Percentiles rank a stretch among this genome's conserved stretches.
These are phyloP conservation scores for Plantago lanceolata DNA, from an alignment of 305 asterid genomes.

Conservation along the genomic window DNA sequence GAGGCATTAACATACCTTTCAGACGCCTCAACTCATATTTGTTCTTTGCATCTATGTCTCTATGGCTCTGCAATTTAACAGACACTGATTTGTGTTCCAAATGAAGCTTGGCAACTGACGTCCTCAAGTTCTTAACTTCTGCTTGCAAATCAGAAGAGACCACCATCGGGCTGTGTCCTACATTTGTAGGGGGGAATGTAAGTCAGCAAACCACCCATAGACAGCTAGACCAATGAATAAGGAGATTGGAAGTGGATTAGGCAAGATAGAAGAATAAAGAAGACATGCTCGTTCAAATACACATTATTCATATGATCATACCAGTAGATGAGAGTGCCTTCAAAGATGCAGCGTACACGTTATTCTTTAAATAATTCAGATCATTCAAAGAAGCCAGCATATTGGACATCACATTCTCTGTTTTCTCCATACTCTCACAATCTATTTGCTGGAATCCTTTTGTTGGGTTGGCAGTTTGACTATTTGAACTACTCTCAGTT, in stretches of 20 bases:
- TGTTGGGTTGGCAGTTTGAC: conserved; percentile 26
- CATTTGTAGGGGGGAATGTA: conserved; percentile 26
- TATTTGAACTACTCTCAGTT: conserved; percentile 67
- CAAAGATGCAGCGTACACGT: conserved; percentile 40
- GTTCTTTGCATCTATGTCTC: conserved; percentile 75
- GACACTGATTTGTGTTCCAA: conserved; percentile 69
- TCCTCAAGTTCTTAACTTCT: conserved; percentile 60
- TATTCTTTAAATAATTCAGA: conserved; percentile 53
- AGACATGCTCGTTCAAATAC: background rate
- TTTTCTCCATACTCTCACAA: conserved; percentile 39
- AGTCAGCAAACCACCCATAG: conserved; percentile 11
- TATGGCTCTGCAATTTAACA: conserved; percentile 62
- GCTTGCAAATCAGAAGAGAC: conserved; percentile 47
- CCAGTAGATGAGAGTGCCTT: conserved; percentile 54
- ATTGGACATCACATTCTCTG: conserved; percentile 41
- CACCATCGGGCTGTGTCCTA: conserved; percentile 56
- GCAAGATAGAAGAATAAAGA: conserved; percentile 3
- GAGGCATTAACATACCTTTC: conserved; percentile 46
- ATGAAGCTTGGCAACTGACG: conserved; percentile 55
- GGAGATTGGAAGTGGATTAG: background rate
- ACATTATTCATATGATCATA: conserved; percentile 33
- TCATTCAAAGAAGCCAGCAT: conserved; percentile 50
- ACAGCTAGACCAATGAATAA: conserved; percentile 3
- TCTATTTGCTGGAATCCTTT: conserved; percentile 41
- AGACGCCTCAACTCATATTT: conserved; percentile 62